These are phyloP conservation scores for Akanthomyces dipterigenus DNA, from an alignment of 2,329 filamentous ascomycete genomes.

Conservation along the genomic window DNA sequence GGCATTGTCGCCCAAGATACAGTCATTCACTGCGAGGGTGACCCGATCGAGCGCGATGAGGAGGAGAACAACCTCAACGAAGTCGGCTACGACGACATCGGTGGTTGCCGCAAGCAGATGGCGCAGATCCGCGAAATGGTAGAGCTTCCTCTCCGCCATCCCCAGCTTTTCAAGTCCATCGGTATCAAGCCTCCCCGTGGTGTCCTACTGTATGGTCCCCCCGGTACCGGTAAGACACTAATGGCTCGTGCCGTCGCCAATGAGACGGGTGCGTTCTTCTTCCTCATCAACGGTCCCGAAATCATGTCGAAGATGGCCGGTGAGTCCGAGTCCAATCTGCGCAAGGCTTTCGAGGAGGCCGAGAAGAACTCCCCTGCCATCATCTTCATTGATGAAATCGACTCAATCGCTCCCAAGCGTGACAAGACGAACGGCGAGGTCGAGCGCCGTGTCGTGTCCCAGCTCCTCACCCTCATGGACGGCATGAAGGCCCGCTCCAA, in stretches of 20 bases:
- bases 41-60: conserved; percentile 90
- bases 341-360: conserved; percentile 98
- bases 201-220: conserved; percentile 93
- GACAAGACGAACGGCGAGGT: conserved; percentile 99
- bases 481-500: conserved; percentile 99
- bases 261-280: conserved; percentile 98
- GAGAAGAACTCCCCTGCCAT: conserved; percentile 99
- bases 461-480: conserved; percentile 96
- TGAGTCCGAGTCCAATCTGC: conserved; percentile 96
- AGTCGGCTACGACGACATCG: conserved; percentile 98
- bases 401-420: conserved; percentile 98
- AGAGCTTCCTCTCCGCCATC: conserved; percentile 91
- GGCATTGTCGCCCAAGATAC: conserved; percentile 98
- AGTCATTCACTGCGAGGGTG: conserved; percentile 97
- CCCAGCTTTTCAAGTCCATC: conserved; percentile 99
- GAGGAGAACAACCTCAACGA: conserved; percentile 99
- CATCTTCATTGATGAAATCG: conserved; percentile 99
- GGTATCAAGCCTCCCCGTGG: conserved; percentile 98
- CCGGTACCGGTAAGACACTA: conserved; percentile 97
- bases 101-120: conserved; percentile 99
- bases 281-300: conserved; percentile 97
- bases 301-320: conserved; percentile 99
- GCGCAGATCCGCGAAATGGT: conserved; percentile 98
- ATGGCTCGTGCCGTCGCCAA: conserved; percentile 99
- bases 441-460: conserved; percentile 95